Conservation (phyloP, 2,329 filamentous ascomycete species). For the Penicillium sp. region DNA sequence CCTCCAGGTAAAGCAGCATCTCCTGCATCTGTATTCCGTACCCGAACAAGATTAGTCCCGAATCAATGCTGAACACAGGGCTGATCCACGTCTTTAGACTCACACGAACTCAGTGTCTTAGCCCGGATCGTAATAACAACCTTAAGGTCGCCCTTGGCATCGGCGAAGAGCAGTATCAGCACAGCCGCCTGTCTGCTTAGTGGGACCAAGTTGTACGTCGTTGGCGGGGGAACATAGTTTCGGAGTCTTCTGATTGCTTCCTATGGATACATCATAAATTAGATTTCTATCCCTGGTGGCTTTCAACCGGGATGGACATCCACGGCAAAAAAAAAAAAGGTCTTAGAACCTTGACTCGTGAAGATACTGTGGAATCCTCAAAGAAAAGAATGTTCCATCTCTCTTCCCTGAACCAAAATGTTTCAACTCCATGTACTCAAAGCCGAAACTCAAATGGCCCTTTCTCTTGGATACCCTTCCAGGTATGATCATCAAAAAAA, state of each 20-base stretch:
- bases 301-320: conserved; percentile 25
- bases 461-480: not conserved
- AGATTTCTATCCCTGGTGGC: conserved; percentile 1
- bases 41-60: conserved; percentile 12
- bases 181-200: conserved; percentile 75
- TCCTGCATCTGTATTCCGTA: conserved; percentile 59
- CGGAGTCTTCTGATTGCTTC: conserved; percentile 57
- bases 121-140: conserved; percentile 63
- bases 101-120: conserved; percentile 58
- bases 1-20: conserved; percentile 86
- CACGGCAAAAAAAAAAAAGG: conserved; percentile 7
- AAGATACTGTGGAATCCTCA: not conserved
- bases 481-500: not conserved
- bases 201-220: conserved; percentile 56
- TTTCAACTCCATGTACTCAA: not conserved
- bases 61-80: conserved; percentile 14
- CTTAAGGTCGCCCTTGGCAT: conserved; percentile 72
- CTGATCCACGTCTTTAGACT: conserved; percentile 12
- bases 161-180: conserved; percentile 81
- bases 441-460: conserved; percentile 6
- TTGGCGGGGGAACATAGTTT: conserved; percentile 56
- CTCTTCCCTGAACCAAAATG: not conserved
- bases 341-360: not conserved
- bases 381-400: conserved; percentile 6
- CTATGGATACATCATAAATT: conserved; percentile 26